Evolutionary conservation across 805 yeast species (phyloP).

Genomic region (Barnettozyma sp.): DNA sequence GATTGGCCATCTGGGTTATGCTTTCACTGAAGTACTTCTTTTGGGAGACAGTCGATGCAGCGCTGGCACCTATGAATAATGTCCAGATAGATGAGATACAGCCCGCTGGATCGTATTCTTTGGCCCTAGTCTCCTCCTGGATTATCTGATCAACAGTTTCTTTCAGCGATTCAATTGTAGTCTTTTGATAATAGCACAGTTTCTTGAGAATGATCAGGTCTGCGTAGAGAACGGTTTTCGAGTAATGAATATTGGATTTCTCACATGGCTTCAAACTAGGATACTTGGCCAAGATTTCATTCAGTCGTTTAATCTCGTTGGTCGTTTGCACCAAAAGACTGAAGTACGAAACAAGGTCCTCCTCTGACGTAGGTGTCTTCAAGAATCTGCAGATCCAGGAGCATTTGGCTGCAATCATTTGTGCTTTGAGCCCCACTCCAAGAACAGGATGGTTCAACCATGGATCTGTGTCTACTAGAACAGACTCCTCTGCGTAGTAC

Average conservation of each 20-base stretch:
- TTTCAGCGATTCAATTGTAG: slow-evolving; percentile 12
- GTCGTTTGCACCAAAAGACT: slow-evolving; percentile 2
- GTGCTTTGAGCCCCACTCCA: slow-evolving; percentile 17
- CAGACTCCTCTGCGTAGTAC: slow-evolving; percentile 8
- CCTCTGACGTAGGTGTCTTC: slow-evolving; percentile 12
- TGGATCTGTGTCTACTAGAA: slow-evolving; percentile 8
- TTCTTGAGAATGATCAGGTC: slow-evolving; percentile 16
- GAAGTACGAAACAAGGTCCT: slow-evolving; percentile 6
- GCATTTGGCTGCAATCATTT: slow-evolving; percentile 18
- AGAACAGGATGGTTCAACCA: slow-evolving; percentile 23
- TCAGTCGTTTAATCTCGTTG: slow-evolving; percentile 1
- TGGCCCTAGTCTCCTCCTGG: slow-evolving; percentile 3
- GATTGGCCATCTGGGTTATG: slow-evolving; percentile 13
- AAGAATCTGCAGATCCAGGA: slow-evolving; percentile 21
- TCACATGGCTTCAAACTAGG: slow-evolving; percentile 8
- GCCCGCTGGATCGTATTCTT: slow-evolving; percentile 6
- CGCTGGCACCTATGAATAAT: slow-evolving; percentile 21
- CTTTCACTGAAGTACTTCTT: slow-evolving; percentile 10
- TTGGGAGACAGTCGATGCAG: slow-evolving; percentile 12
- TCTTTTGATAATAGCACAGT: slow-evolving; percentile 10
- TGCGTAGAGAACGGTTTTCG: slow-evolving; percentile 15
- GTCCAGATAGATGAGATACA: slow-evolving; percentile 19
- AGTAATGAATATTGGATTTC: slow-evolving; percentile 14
- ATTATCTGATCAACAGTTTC: slow-evolving; percentile 12
- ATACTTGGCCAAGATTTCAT: not conserved